Evolutionary conservation across 176 grass and related monocot species (phyloP).

Genomic region (Phoenix dactylifera): DNA sequence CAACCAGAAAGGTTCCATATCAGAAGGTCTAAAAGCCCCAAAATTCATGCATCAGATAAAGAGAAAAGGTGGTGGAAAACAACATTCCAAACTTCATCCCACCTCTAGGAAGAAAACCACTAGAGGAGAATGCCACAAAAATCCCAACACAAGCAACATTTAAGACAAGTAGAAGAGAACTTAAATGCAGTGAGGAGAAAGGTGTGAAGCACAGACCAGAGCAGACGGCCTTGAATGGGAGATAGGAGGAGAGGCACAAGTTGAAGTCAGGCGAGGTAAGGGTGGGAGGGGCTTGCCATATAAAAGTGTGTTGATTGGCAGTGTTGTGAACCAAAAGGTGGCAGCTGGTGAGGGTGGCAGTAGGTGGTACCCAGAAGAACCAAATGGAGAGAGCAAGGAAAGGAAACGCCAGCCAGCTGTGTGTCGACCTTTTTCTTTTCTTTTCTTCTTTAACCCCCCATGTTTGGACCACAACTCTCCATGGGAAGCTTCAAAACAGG

Average conservation of each 20-base stretch:
- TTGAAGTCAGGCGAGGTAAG: neutral
- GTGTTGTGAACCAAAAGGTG: constrained; percentile 29
- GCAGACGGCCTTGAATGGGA: constrained; percentile 4
- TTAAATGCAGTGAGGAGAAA: neutral
- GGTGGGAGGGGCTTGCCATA: constrained; percentile 28
- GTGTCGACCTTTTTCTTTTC: no score
- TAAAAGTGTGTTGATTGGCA: constrained; percentile 30
- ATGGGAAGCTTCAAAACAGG: neutral
- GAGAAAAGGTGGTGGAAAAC: no score
- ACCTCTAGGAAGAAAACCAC: constrained; percentile 10
- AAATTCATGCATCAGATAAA: no score
- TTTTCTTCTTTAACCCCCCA: neutral
- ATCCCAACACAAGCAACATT: neutral
- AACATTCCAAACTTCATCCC: constrained; percentile 23
- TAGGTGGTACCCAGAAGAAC: constrained; percentile 20
- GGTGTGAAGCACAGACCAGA: constrained; percentile 42
- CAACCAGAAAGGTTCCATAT: no score
- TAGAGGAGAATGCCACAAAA: neutral
- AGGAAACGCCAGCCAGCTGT: no score
- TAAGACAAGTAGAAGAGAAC: no score
- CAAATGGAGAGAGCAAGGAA: neutral
- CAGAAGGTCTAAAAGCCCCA: no score
- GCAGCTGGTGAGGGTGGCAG: constrained; percentile 34
- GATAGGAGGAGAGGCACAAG: constrained; percentile 18
- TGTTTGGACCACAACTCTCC: neutral